Percentiles rank a stretch among this genome's conserved stretches.
These are phyloP conservation scores for Dimocarpus longan DNA, from an alignment of 345 rosid genomes.

Conservation along the genomic window DNA sequence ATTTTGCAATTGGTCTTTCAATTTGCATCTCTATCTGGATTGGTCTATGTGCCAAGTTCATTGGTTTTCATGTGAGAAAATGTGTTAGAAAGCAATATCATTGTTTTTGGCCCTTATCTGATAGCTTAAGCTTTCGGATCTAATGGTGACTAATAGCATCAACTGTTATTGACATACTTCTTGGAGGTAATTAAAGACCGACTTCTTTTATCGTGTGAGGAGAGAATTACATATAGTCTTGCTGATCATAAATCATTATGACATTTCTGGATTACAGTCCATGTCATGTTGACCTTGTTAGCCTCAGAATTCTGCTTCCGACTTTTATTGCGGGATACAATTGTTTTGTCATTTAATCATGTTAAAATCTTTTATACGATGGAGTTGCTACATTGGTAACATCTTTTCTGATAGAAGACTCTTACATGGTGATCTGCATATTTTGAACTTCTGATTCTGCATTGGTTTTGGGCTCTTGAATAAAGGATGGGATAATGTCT, in stretches of 20 bases:
- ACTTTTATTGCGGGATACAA: not conserved
- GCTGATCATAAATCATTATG: not conserved
- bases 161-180: not conserved
- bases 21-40: too few species aligned
- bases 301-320: not conserved
- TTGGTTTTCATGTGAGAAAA: too few species aligned
- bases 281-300: too few species aligned
- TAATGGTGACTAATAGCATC: not conserved
- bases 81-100: too few species aligned
- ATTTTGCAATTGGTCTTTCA: too few species aligned
- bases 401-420: not conserved
- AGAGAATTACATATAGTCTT: not conserved
- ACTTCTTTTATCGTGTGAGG: not conserved
- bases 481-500: not conserved
- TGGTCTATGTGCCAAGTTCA: too few species aligned
- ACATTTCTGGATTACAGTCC: not conserved
- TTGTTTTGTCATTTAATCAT: not conserved
- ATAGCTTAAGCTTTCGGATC: too few species aligned
- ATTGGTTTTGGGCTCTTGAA: not conserved
- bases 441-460: not conserved
- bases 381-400: not conserved
- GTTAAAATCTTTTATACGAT: too few species aligned
- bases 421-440: not conserved
- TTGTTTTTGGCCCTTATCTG: too few species aligned
- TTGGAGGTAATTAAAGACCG: not conserved